Evolutionary conservation across 108 stramenopile species (phyloP).

Genomic region (Fragilariopsis cylindrus): DNA sequence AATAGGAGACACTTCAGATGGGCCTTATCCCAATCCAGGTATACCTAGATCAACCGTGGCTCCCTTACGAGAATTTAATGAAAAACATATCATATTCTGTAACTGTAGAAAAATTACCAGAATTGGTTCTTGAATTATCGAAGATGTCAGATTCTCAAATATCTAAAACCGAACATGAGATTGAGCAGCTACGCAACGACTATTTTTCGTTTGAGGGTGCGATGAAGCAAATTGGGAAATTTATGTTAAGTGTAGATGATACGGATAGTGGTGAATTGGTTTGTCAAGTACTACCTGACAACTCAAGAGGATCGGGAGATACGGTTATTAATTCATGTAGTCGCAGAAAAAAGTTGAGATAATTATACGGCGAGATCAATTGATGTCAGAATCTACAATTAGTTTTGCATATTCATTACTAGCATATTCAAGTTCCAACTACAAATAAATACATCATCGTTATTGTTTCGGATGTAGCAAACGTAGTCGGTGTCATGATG

Average conservation of each 20-base stretch:
- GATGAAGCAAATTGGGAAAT: conserved; percentile 10
- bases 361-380: no score
- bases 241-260: conserved; percentile 4
- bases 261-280: conserved; percentile 1
- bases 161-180: conserved; percentile 1
- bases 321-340: neutral
- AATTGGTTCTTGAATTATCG: neutral
- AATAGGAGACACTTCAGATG: conserved; percentile 14
- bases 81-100: conserved; percentile 1
- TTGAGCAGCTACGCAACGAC: conserved; percentile 1
- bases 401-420: no score
- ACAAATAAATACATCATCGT: no score
- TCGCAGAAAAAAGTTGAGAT: neutral
- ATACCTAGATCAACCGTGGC: conserved; percentile 10
- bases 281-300: conserved; percentile 7
- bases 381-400: no score
- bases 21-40: conserved; percentile 10
- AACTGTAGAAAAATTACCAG: neutral
- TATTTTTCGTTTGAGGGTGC: conserved; percentile 15
- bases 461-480: no score
- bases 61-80: conserved; percentile 12
- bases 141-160: conserved; percentile 5
- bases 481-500: no score
- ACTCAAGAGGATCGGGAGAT: neutral
- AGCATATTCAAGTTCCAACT: no score